Evolutionary conservation across 805 yeast species (phyloP).

Genomic region (Candida tammaniensis): DNA sequence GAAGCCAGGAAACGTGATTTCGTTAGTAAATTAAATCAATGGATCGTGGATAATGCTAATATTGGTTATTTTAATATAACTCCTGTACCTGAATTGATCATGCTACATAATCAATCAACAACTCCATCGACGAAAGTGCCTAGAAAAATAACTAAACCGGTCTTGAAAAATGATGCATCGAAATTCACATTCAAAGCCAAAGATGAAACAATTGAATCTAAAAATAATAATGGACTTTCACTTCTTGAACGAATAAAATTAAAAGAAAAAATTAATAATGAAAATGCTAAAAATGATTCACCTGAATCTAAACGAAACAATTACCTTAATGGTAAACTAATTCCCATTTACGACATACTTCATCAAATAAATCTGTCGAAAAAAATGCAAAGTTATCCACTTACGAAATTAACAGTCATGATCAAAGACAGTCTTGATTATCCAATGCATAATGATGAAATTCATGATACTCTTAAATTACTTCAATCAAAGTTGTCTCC

Average conservation of each 20-base stretch:
- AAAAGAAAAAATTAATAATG: slow-evolving; percentile 28
- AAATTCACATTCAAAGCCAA: slow-evolving; percentile 36
- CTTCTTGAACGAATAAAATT: slow-evolving; percentile 36
- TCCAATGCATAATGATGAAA: slow-evolving; percentile 29
- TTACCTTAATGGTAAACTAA: slow-evolving; percentile 26
- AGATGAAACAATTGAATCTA: slow-evolving; percentile 15
- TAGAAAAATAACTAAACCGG: slow-evolving; percentile 16
- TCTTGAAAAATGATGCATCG: slow-evolving; percentile 31
- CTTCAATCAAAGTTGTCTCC: slow-evolving; percentile 19
- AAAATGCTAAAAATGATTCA: slow-evolving; percentile 11
- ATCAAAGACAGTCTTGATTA: slow-evolving; percentile 31
- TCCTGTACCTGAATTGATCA: slow-evolving; percentile 6
- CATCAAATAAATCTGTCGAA: slow-evolving; percentile 21
- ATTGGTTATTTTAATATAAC: slow-evolving; percentile 8
- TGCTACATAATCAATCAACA: slow-evolving; percentile 1
- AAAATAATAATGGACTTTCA: slow-evolving; percentile 24
- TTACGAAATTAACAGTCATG: slow-evolving; percentile 24
- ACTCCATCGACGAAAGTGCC: slow-evolving; percentile 9
- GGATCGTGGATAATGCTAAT: slow-evolving; percentile 21
- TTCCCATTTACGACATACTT: slow-evolving; percentile 32
- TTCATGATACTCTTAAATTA: slow-evolving; percentile 23
- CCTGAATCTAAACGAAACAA: slow-evolving; percentile 22
- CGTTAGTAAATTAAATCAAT: slow-evolving; percentile 14
- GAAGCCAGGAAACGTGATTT: slow-evolving; percentile 19
- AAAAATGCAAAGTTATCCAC: slow-evolving; percentile 17